These are phyloP conservation scores for Scenedesmus sp. DNA, from an alignment of 163 green algal species.

Conservation along the genomic window DNA sequence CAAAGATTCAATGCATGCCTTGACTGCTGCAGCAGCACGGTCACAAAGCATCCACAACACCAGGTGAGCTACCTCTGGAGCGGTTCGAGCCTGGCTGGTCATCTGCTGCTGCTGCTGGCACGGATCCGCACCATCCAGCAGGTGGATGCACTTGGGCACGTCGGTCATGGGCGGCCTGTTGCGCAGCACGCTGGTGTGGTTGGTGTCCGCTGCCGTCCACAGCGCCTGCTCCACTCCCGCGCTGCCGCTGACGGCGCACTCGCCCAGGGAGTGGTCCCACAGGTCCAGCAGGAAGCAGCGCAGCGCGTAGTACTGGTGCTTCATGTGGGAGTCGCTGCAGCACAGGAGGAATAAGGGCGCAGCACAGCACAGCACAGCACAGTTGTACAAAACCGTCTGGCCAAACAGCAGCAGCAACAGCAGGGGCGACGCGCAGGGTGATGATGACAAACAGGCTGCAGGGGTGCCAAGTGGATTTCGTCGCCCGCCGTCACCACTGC, in stretches of 20 bases:
- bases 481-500: no score
- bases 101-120: not conserved
- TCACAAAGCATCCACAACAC: no score
- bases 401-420: no score
- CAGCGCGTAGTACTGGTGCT: not conserved
- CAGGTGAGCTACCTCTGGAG: no score
- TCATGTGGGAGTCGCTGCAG: slow-evolving; percentile 8
- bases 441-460: no score
- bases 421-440: not conserved
- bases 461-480: no score
- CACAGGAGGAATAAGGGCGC: not conserved
- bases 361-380: not conserved
- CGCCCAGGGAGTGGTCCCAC: not conserved
- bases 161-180: not conserved
- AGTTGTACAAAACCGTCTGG: no score
- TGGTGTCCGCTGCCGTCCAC: not conserved
- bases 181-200: not conserved
- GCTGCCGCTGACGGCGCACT: not conserved
- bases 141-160: not conserved
- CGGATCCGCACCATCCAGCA: not conserved
- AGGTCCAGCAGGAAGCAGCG: not conserved
- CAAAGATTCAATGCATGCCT: not conserved
- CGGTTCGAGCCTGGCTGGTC: no score
- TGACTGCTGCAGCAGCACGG: not conserved
- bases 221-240: not conserved